These are phyloP conservation scores for Suhomyces chickasaworum DNA, from an alignment of 1,139 yeast species.

Conservation along the genomic window DNA sequence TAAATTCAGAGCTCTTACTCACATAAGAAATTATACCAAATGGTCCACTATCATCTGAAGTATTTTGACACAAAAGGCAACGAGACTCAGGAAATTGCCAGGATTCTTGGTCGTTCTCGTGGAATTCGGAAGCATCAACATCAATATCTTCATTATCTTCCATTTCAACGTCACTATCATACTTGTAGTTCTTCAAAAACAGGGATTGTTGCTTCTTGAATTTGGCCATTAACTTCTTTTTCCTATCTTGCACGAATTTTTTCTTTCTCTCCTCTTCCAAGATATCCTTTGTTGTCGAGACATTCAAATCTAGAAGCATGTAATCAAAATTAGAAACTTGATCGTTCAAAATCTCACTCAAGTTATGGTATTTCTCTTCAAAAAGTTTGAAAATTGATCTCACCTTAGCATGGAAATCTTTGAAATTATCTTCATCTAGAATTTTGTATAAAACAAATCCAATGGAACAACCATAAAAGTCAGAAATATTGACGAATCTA, in stretches of 20 bases:
- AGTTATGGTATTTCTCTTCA: conserved; percentile 27
- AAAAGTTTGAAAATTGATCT: conserved; percentile 53
- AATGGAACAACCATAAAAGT: conserved; percentile 40
- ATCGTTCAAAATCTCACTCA: conserved; percentile 23
- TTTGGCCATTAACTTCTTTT: conserved; percentile 71
- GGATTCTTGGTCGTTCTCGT: conserved; percentile 14
- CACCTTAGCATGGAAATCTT: conserved; percentile 51
- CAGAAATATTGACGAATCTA: conserved; percentile 34
- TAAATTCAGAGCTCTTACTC: conserved; percentile 58
- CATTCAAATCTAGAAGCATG: conserved; percentile 21
- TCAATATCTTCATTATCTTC: conserved; percentile 19
- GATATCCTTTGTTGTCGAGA: conserved; percentile 25
- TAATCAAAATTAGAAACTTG: conserved; percentile 27
- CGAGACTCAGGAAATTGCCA: conserved; percentile 81
- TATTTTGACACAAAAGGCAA: conserved; percentile 89
- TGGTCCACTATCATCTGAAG: conserved; percentile 65
- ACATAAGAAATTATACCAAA: conserved; percentile 74
- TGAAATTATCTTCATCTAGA: conserved; percentile 41
- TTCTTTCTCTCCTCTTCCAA: conserved; percentile 62
- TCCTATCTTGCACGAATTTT: conserved; percentile 70
- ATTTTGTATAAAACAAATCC: conserved; percentile 49
- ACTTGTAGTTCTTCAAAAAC: conserved; percentile 58
- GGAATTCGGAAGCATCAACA: conserved; percentile 18
- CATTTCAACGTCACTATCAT: conserved; percentile 36
- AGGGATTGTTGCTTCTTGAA: conserved; percentile 74